phyloP scores from a whole-genome alignment of 306 rosid genomes.

The Trifolium subterraneum region DNA sequence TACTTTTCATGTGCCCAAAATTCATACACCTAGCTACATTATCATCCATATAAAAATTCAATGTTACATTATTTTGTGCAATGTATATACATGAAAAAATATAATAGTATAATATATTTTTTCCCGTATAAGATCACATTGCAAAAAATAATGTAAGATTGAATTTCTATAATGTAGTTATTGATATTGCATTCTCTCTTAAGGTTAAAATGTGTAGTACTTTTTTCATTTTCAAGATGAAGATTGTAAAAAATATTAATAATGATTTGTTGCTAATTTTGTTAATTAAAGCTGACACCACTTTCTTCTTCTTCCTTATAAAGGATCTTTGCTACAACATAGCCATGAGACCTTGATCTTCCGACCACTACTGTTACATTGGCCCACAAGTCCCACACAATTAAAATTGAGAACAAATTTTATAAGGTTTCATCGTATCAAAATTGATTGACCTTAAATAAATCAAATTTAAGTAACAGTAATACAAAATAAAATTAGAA shows the following conservation, averaged over 20 bases:
- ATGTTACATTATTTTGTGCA: slow-evolving; percentile 1
- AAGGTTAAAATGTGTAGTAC: too few relatives aligned
- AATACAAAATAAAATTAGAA: neutral
- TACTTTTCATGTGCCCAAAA: slow-evolving; percentile 26
- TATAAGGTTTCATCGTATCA: too few relatives aligned
- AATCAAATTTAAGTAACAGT: neutral
- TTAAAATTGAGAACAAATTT: neutral
- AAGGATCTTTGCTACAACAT: slow-evolving; percentile 22
- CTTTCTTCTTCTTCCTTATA: neutral
- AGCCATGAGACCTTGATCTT: slow-evolving; percentile 24
- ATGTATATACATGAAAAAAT: neutral
- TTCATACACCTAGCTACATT: slow-evolving; percentile 19
- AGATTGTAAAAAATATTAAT: slow-evolving; percentile 9
- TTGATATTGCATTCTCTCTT: neutral
- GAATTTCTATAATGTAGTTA: too few relatives aligned
- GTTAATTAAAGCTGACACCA: slow-evolving; percentile 11
- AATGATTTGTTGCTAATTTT: slow-evolving; percentile 44
- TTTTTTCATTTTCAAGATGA: slow-evolving; percentile 31
- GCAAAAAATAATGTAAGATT: too few relatives aligned
- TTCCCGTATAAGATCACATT: too few relatives aligned
- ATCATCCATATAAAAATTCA: slow-evolving; percentile 39
- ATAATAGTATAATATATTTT: too few relatives aligned
- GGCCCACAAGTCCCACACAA: slow-evolving; percentile 7
- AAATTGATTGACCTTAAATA: neutral
- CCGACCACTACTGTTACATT: slow-evolving; percentile 45